A percentile compares a stretch with the other conserved stretches of the same genome.
Evolutionary conservation across 1,284 basidiomycete species (phyloP).

Genomic region (Taiwanofungus camphoratus): DNA sequence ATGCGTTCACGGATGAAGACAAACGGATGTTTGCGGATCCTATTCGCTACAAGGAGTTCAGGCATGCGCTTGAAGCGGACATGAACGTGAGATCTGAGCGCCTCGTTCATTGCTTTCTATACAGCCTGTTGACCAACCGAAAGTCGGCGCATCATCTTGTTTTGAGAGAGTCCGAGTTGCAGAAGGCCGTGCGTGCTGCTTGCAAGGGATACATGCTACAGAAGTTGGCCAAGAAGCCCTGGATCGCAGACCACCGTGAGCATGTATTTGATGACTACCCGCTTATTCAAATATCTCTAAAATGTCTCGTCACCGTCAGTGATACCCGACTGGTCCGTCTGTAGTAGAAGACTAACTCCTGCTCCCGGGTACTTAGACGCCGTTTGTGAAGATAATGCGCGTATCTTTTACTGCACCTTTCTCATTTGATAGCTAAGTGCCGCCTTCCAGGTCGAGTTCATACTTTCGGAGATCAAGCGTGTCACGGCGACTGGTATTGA

Average conservation of each 20-base stretch:
- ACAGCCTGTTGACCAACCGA: not conserved
- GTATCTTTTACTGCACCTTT: constrained; percentile 9
- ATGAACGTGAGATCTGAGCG: constrained; percentile 54
- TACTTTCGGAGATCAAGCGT: constrained; percentile 41
- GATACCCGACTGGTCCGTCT: constrained; percentile 52
- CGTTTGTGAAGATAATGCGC: constrained; percentile 52
- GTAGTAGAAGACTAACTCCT: constrained; percentile 55
- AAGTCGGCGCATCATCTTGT: constrained; percentile 44
- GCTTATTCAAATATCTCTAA: not conserved
- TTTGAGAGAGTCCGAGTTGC: constrained; percentile 37
- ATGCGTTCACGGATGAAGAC: constrained; percentile 49
- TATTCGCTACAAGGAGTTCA: constrained; percentile 43
- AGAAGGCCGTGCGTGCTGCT: constrained; percentile 32
- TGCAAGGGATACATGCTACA: constrained; percentile 45
- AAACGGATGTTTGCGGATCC: constrained; percentile 44
- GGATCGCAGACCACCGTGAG: constrained; percentile 56
- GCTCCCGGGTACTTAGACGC: constrained; percentile 64
- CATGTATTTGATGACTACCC: constrained; percentile 42
- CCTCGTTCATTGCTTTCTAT: not conserved
- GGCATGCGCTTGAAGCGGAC: constrained; percentile 44
- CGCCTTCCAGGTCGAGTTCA: constrained; percentile 52
- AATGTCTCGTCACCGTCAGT: constrained; percentile 30
- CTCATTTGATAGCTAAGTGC: not conserved
- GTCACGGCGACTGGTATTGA: constrained; percentile 52
- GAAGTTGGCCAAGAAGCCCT: no score